Evolutionary conservation across 2,329 filamentous ascomycete species (phyloP), one percentile per base, ranked within the genome.

Genomic region (Clonostachys chloroleuca): DNA sequence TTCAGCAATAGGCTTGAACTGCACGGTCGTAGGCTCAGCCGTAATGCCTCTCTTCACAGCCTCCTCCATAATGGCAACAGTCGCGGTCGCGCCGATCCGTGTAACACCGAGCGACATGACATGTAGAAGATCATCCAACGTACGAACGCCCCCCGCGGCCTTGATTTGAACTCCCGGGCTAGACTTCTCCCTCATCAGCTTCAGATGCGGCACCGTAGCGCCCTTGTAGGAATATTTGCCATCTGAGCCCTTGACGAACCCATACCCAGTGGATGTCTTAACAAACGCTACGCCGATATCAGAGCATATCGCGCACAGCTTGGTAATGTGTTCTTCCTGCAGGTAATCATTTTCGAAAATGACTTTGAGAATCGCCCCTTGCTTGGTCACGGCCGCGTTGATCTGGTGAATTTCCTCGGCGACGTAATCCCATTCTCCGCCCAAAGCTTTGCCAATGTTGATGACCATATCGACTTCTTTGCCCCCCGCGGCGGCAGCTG

Each of bases 281-380:
- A 83, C 71, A 48, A 81, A 84, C 0, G 72, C 78, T 0, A 83
- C 79, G 0, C 61, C 61, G 0, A 78, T 35, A 0, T 65, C 57
- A 0, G 72, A 72, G 56, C 80, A 83, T 33, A 83, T 79, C 56
- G 72, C 54, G 55, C 80, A 83, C 0, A 84, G 64, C 6, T 60
- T 65, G 9, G 69, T 53, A 44, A 83, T 80, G 36, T 82, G 70
- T 12, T 70, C 55, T 0, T 76, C 63, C 2, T 65, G 30, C 0
- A 83, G 68, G 51, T 74, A 83, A 55, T 81, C 78, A 52, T 80
- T 83, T 54, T 84, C 79, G 47, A 84, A 83, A 43, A 83, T 84
- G 44, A 83, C 78, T 55, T 84, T 84, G 7, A 83, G 64, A 1
- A 70, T 64, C 0, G 70, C 75, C 0, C 70, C 71, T 7, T 63